Base-by-base conservation (phyloP, 345 rosid genomes). In the Nephelium lappaceum region DNA sequence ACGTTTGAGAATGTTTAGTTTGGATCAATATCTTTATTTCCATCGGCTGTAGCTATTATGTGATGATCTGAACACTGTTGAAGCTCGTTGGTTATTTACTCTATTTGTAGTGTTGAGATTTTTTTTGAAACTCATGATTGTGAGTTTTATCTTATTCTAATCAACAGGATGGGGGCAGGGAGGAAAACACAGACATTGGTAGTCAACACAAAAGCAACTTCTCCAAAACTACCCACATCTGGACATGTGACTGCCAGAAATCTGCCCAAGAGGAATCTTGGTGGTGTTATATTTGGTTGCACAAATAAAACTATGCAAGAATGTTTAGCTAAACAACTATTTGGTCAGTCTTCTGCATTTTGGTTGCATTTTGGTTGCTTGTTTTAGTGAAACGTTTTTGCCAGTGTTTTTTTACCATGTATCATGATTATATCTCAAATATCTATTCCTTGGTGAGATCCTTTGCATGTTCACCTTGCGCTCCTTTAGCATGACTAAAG, bases 241-340 rank as follows among this genome's bases (percentile, higher is more conserved):
- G 23, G 71, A 25, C 64, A 19, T 49, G 23, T 39, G 36, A 58
- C 82, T 41, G 68, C 45, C 51, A 86, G 97, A 86, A 87, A 87
- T 78, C 72, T 92, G 69, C 76, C 73, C n/a, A 87, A 86, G 83
- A 73, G 72, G 61, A 82, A 90, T 72, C 91, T 94, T 15, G 95
- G 90, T 7, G 97, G 90, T 51, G 94, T 91, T 5, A 84, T 92
- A 21, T 94, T 91, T 79, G 98, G 98, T 63, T 90, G 93, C 86
- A 91, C 77, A 39, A 82, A 89, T 15, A 61, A 8, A 63, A 91
- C 93, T 39, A 72, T 92, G 39, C 73, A 81, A 31, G 97, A 92
- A 79, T 94, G 98, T 65, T 51, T 92, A 42, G 78, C 75, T 0
- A 89, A 84, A 69, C 89, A 91, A 69, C 78, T 94, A 65, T 94